Evolutionary conservation across 2,329 filamentous ascomycete genomes (phyloP), one percentile per base, ranked within the genome.

Genomic region (Emergomyces pasteurianus): DNA sequence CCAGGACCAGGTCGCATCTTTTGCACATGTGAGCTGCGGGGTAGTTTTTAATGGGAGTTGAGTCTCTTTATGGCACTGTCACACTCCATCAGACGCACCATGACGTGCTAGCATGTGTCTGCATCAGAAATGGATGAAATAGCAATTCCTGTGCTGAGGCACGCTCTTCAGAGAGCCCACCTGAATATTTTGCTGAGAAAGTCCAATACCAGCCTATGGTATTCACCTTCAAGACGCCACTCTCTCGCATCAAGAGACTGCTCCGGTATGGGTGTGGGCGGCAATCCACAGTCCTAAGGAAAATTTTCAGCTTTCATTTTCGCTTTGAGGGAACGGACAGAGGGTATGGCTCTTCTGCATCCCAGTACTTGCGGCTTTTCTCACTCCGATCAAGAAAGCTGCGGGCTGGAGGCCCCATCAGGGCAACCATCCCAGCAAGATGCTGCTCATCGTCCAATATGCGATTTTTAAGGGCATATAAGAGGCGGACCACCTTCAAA

Each of bases 111-210:
- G 40, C 40, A 18, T 43, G 18, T 43, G 40, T 42, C 55, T 58
- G 56, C 56, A 58, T 46, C 56, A 58, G 56, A 28, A 58, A 58
- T 31, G 56, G 56, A 58, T 58, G 40, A 23, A 26, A 46, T 46
- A 49, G 47, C 28, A 76, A 65, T 63, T 76, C 66, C 61, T 65
- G 69, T 18, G 75, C 72, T 3, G 71, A 70, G 56, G 64, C 67
- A 43, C 74, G 67, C 42, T 75, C 70, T 64, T 75, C 72, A 9
- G 73, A 72, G 28, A 69, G 53, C 74, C 74, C n/a, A 77, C 58
- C 66, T 66, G 26, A 77, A 63, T 72, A 76, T 76, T 8, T 64
- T 67, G 57, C 65, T 63, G 36, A 74, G 66, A 59, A 77, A 75
- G n/a, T 40, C 53, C 14, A 76, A 50, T 62, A 75, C 76, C 16